Percentiles rank a stretch among this genome's conserved stretches.
These are phyloP conservation scores for Botrytis porri DNA, from an alignment of 2,329 filamentous ascomycete species.

Conservation along the genomic window DNA sequence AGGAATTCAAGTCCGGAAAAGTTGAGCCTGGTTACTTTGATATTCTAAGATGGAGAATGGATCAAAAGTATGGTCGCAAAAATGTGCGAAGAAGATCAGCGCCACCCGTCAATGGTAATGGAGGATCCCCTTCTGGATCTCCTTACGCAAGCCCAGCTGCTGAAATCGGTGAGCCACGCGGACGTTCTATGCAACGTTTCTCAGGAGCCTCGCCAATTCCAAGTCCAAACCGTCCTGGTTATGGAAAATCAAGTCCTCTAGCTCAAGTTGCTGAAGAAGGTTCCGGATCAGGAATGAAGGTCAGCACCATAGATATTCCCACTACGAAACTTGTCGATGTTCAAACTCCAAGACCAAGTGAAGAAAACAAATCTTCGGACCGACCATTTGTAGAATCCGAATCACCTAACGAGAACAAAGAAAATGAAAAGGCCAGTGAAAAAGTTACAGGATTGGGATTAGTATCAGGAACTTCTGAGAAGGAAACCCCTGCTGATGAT, in stretches of 20 bases:
- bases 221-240: slow-evolving; percentile 63
- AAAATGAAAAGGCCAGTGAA: slow-evolving; percentile 31
- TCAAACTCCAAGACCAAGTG: slow-evolving; percentile 36
- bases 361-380: slow-evolving; percentile 34
- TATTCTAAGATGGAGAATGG: slow-evolving; percentile 90
- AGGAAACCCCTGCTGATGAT: slow-evolving; percentile 37
- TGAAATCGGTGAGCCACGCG: slow-evolving; percentile 60
- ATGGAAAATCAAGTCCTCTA: slow-evolving; percentile 68
- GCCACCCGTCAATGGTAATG: slow-evolving; percentile 34
- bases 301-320: slow-evolving; percentile 31
- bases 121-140: slow-evolving; percentile 48
- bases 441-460: slow-evolving; percentile 24
- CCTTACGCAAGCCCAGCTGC: slow-evolving; percentile 65
- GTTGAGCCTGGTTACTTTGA: slow-evolving; percentile 93
- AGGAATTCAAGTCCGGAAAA: slow-evolving; percentile 83
- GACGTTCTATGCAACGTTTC: slow-evolving; percentile 68
- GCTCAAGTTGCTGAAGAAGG: slow-evolving; percentile 72
- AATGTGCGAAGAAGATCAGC: slow-evolving; percentile 52
- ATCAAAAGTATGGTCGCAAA: slow-evolving; percentile 82
- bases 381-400: slow-evolving; percentile 33
- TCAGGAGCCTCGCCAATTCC: slow-evolving; percentile 60
- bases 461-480: slow-evolving; percentile 30
- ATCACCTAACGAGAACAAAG: slow-evolving; percentile 34
- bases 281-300: slow-evolving; percentile 28
- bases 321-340: slow-evolving; percentile 39